phyloP scores from a whole-genome alignment of 2,329 filamentous ascomycete species.

The Exserohilum turcica region DNA sequence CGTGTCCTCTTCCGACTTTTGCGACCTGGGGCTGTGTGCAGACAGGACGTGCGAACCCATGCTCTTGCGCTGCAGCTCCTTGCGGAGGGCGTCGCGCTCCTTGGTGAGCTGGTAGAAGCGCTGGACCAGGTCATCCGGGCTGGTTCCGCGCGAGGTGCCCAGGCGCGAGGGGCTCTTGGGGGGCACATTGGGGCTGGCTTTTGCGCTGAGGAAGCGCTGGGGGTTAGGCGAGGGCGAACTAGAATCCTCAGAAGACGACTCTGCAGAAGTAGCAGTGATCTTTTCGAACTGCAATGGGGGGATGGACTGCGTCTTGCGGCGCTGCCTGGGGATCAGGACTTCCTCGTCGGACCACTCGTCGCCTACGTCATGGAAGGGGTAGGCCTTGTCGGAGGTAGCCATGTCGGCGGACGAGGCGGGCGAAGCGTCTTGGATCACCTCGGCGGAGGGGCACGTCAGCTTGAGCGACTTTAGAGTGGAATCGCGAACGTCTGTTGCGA shows the following conservation, averaged over 20 bases:
- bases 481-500: slow-evolving; percentile 41
- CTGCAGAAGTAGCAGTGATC: slow-evolving; percentile 25
- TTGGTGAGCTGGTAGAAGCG: slow-evolving; percentile 48
- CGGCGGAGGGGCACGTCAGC: slow-evolving; percentile 45
- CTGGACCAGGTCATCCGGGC: slow-evolving; percentile 45
- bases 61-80: slow-evolving; percentile 44
- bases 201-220: slow-evolving; percentile 23
- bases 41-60: slow-evolving; percentile 40
- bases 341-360: slow-evolving; percentile 48
- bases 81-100: slow-evolving; percentile 45
- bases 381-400: slow-evolving; percentile 25
- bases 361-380: slow-evolving; percentile 41
- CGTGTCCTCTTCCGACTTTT: slow-evolving; percentile 45
- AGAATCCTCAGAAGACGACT: slow-evolving; percentile 35
- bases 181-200: slow-evolving; percentile 36
- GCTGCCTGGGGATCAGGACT: slow-evolving; percentile 40
- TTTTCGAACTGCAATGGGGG: slow-evolving; percentile 34
- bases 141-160: slow-evolving; percentile 37
- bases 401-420: slow-evolving; percentile 23
- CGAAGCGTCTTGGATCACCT: slow-evolving; percentile 31
- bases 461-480: slow-evolving; percentile 46
- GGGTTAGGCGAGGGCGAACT: slow-evolving; percentile 30
- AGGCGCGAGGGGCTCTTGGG: slow-evolving; percentile 46
- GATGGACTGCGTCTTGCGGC: slow-evolving; percentile 36
- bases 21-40: slow-evolving; percentile 30